Evolutionary conservation across 1,284 basidiomycete genomes (phyloP), one percentile per base, ranked within the genome.

Genomic region (Cryptococcus sp.): DNA sequence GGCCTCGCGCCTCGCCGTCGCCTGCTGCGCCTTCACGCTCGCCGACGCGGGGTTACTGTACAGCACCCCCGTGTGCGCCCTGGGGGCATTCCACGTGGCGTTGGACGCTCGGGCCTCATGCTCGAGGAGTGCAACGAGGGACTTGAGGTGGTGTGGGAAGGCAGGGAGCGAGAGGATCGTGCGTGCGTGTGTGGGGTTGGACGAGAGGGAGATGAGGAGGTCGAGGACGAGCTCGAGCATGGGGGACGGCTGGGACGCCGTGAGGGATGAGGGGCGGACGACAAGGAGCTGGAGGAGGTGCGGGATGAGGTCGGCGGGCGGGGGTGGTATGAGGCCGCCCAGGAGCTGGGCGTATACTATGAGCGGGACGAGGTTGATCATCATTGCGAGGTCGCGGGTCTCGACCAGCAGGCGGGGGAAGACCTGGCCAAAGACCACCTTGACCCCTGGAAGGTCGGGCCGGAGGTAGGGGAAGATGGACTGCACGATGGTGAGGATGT

Each of bases 151-250:
- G 2, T 59, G 57, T 5, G 64, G 54, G 43, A 73, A 63, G 13
- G 53, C 53, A 1, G 60, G 57, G 28, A 60, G 53, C 2, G 64
- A 48, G 16, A 75, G 66, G 43, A 74, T 67, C 18, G 50, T 46
- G 6, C 69, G 66, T 12, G 69, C 58, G 35, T 69, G 59, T 5
- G 36, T 38, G 4, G 63, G 18, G 23, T 66, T 52, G 4, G 58
- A 55, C 0, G 68, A 67, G 39, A 75, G 59, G 8, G 70, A 64
- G 16, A 71, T 67, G 15, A 77, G 59, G 2, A 71, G 56, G 57
- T 75, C 73, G 47, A 77, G 65, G 9, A 64, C 61, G 9, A 70
- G 55, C 46, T 73, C 73, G 39, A 74, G 63, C 61, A 61, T 3
- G 66, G 67, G 16, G 52, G 48, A 33, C 64, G 62, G 65, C 64